These are phyloP conservation scores for Phytophthora ramorum DNA, from an alignment of 352 stramenopile species.

Conservation along the genomic window DNA sequence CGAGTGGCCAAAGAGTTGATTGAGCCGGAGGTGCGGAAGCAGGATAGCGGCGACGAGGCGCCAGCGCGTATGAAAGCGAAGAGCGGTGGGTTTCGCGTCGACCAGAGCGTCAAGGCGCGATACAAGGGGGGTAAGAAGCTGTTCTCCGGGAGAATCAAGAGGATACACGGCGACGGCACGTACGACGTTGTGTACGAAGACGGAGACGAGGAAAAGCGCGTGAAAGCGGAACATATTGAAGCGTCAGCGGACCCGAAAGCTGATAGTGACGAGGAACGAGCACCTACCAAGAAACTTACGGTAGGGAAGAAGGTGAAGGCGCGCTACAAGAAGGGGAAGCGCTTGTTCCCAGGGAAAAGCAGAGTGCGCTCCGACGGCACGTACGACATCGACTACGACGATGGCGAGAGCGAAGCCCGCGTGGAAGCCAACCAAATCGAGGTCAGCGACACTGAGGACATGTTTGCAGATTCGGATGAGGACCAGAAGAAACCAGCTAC, in stretches of 20 bases:
- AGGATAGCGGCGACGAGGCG: slow-evolving; percentile 17
- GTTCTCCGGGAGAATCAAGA: slow-evolving; percentile 59
- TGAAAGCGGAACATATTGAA: slow-evolving; percentile 43
- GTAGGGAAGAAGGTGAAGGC: slow-evolving; percentile 47
- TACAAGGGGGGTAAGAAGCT: slow-evolving; percentile 58
- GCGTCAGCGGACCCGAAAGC: slow-evolving; percentile 4
- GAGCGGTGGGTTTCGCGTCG: slow-evolving; percentile 25
- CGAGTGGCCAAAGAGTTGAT: slow-evolving; percentile 34
- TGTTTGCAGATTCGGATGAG: slow-evolving; percentile 52
- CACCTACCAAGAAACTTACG: slow-evolving; percentile 16
- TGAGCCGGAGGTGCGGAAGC: slow-evolving; percentile 5
- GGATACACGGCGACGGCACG: slow-evolving; percentile 57
- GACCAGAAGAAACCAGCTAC: slow-evolving; percentile 9
- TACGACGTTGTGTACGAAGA: slow-evolving; percentile 78
- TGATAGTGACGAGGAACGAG: slow-evolving; percentile 21
- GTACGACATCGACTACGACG: slow-evolving; percentile 76
- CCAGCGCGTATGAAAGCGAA: slow-evolving; percentile 13
- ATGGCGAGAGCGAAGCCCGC: slow-evolving; percentile 66
- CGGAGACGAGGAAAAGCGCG: slow-evolving; percentile 56
- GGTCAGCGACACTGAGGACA: slow-evolving; percentile 46
- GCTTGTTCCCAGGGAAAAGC: slow-evolving; percentile 57
- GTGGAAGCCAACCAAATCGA: slow-evolving; percentile 37
- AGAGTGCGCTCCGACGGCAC: slow-evolving; percentile 55
- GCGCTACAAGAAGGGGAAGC: slow-evolving; percentile 51
- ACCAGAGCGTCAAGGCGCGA: slow-evolving; percentile 46